phyloP scores from a whole-genome alignment of 495 filamentous ascomycete genomes.

The Neurospora sp. region DNA sequence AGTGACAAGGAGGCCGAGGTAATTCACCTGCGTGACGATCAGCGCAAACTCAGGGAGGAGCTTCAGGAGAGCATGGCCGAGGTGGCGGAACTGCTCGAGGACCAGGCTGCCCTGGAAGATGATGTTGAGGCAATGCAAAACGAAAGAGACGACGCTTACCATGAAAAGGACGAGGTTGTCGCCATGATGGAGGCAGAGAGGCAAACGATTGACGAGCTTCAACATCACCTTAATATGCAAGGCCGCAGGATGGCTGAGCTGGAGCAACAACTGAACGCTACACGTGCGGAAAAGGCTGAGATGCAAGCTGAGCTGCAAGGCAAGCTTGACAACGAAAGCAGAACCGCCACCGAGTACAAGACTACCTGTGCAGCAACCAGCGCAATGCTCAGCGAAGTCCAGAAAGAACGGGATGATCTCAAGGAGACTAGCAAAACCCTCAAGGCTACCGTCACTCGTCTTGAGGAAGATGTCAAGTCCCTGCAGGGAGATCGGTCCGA shows the following conservation, averaged over 20 bases:
- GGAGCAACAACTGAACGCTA: constrained; percentile 20
- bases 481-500: constrained; percentile 25
- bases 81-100: constrained; percentile 2
- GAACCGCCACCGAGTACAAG: constrained; percentile 30
- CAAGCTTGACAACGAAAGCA: constrained; percentile 26
- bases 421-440: constrained; percentile 20
- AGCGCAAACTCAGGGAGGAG: constrained; percentile 17
- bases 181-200: constrained; percentile 26
- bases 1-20: neutral
- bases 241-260: constrained; percentile 24
- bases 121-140: constrained; percentile 17
- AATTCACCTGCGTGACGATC: neutral
- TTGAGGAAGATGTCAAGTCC: constrained; percentile 25
- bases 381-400: constrained; percentile 26
- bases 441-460: constrained; percentile 19
- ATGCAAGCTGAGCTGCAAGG: constrained; percentile 14
- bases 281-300: constrained; percentile 13
- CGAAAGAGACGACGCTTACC: constrained; percentile 16
- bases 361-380: constrained; percentile 27
- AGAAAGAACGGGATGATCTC: constrained; percentile 31
- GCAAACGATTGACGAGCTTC: constrained; percentile 32
- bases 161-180: constrained; percentile 3
- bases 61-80: constrained; percentile 17
- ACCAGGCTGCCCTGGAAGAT: constrained; percentile 5
- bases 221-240: constrained; percentile 30